Conservation (phyloP, 129 eudicot species). For the Lactuca saligna region DNA sequence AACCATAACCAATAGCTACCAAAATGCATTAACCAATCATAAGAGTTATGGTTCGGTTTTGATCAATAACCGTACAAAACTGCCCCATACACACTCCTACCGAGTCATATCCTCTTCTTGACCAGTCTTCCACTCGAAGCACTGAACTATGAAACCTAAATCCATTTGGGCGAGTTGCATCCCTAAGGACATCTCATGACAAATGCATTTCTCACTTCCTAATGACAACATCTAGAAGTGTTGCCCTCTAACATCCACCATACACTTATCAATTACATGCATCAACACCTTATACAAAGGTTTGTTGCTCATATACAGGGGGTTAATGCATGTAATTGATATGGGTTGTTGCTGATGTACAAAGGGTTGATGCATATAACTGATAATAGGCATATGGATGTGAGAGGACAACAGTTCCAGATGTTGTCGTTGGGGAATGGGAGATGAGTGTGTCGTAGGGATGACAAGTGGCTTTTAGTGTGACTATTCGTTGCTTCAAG, state of each 20-base stretch:
- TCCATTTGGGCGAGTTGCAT: slow-evolving; percentile 47
- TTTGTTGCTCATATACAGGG: no score
- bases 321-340: no score
- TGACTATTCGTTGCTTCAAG: slow-evolving; percentile 61
- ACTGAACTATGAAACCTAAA: slow-evolving; percentile 55
- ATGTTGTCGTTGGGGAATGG: slow-evolving; percentile 68
- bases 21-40: no score
- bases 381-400: slow-evolving; percentile 40
- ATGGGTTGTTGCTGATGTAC: no score
- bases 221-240: slow-evolving; percentile 58
- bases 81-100: no score
- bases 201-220: slow-evolving; percentile 64
- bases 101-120: slow-evolving; percentile 17
- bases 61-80: no score
- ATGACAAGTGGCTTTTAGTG: slow-evolving; percentile 51
- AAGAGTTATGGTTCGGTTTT: no score
- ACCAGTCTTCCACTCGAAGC: slow-evolving; percentile 61
- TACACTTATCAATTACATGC: slow-evolving; percentile 13
- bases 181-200: slow-evolving; percentile 59
- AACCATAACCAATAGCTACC: no score
- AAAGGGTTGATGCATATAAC: neutral
- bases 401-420: slow-evolving; percentile 63
- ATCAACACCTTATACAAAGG: no score
- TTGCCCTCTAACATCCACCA: slow-evolving; percentile 65
- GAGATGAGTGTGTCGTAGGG: slow-evolving; percentile 63